Evolutionary conservation across 768 basidiomycete species (phyloP), one percentile per base, ranked within the genome.

Genomic region (Cystobasidium tubakii): DNA sequence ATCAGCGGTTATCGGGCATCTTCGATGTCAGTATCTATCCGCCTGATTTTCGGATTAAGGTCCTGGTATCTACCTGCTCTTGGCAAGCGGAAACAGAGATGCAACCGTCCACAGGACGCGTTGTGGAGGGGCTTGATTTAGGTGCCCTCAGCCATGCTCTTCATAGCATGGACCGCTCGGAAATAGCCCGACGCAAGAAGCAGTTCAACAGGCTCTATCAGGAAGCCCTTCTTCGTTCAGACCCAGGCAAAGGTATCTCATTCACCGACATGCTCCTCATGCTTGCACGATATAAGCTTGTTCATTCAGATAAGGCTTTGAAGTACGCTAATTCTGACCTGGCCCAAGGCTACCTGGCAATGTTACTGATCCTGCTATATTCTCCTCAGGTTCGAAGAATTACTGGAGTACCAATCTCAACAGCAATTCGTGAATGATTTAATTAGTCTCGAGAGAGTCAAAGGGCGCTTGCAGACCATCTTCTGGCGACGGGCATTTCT

Each of bases 21-120:
- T 95, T 96, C 78, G 92, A 95, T 82, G 89, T 91, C 72, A 85
- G 88, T 31, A 88, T 92, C 43, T 96, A 93, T 79, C 90, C 91
- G 1, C 77, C 81, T 0, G 87, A 92, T 73, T 87, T 85, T 78
- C 87, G 85, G 57, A 82, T 90, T 34, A 81, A 80, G 10, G 87
- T 85, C 71, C 84, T 98, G 64, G 79, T 88, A 43, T 84, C 85
- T 0, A 62, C 3, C 39, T 46, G 27, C 43, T 72, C 17, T 27
- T 44, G 19, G 29, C 19, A 34, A 7, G 21, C 0, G 44, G 53
- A 1, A 27, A 15, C 39, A 15, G 44, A 21, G 31, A 73, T 76
- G n/a, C n/a, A 77, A 78, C 25, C 79, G 77, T 74, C 80, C 0
- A 23, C n/a, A n/a, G 73, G 62, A 34, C 73, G 12, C 80, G 81